Conservation (phyloP, 2,329 filamentous ascomycete genomes). For the Zymoseptoria brevis region DNA sequence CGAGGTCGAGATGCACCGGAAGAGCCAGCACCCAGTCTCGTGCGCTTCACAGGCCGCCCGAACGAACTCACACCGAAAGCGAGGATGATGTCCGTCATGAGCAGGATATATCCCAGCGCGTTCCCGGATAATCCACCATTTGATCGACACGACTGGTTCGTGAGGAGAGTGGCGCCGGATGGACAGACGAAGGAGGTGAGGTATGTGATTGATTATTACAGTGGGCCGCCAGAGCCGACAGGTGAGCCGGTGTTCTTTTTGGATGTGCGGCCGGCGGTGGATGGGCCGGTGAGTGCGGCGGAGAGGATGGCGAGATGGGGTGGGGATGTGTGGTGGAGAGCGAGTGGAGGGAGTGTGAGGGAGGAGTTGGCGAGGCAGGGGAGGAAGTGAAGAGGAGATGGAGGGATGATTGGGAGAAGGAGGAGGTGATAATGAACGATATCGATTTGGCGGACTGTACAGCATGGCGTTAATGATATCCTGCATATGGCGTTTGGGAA, state of each 20-base stretch:
- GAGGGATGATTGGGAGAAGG: too few relatives aligned
- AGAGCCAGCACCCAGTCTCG: slow-evolving; percentile 55
- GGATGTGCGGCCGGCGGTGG: slow-evolving; percentile 82
- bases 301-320: slow-evolving; percentile 85
- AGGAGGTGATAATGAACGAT: too few relatives aligned
- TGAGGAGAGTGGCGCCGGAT: slow-evolving; percentile 59
- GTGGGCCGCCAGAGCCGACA: slow-evolving; percentile 68
- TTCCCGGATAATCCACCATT: slow-evolving; percentile 82
- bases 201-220: slow-evolving; percentile 93
- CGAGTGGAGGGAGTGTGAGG: slow-evolving; percentile 62
- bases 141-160: slow-evolving; percentile 95
- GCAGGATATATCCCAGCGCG: slow-evolving; percentile 67
- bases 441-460: not conserved
- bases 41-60: slow-evolving; percentile 83
- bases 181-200: slow-evolving; percentile 69
- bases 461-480: not conserved
- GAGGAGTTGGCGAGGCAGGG: slow-evolving; percentile 33
- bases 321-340: slow-evolving; percentile 88
- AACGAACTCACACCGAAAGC: slow-evolving; percentile 89
- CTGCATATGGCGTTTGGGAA: not conserved
- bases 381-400: too few relatives aligned
- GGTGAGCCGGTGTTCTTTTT: slow-evolving; percentile 94
- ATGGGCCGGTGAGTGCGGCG: slow-evolving; percentile 68
- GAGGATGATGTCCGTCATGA: slow-evolving; percentile 70
- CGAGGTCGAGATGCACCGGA: slow-evolving; percentile 13